These are phyloP conservation scores for Phalaenopsis hybrid DNA, from an alignment of 116 monocot genomes.

Conservation along the genomic window DNA sequence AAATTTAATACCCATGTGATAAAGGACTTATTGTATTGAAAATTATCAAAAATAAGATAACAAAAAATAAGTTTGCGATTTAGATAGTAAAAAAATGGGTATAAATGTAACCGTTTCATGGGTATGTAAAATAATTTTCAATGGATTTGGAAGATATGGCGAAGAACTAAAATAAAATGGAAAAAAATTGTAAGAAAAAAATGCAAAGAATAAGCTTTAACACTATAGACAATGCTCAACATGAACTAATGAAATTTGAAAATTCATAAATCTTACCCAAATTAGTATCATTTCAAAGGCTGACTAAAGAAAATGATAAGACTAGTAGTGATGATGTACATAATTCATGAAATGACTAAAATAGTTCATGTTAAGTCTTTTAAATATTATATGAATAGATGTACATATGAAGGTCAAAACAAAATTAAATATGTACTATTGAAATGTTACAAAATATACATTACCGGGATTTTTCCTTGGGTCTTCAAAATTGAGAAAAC, in stretches of 20 bases:
- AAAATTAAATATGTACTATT: neutral
- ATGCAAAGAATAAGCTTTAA: neutral
- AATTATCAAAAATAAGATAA: too few relatives aligned
- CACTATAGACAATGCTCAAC: neutral
- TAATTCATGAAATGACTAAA: neutral
- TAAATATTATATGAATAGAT: neutral
- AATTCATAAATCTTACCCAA: neutral
- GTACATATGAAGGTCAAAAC: neutral
- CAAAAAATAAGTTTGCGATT: too few relatives aligned
- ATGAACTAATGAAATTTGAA: neutral
- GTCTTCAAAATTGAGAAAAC: slow-evolving; percentile 44
- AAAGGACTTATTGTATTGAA: too few relatives aligned
- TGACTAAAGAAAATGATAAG: neutral
- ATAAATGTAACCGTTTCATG: too few relatives aligned
- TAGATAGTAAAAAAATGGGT: too few relatives aligned
- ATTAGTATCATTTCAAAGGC: neutral
- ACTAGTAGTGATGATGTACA: neutral
- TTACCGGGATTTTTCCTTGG: slow-evolving; percentile 72
- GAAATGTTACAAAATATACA: neutral
- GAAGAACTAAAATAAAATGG: too few relatives aligned
- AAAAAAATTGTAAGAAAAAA: too few relatives aligned
- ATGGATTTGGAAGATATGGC: too few relatives aligned
- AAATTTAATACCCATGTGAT: too few relatives aligned
- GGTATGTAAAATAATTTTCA: too few relatives aligned
- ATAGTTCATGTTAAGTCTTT: neutral